Evolutionary conservation across 2,329 filamentous ascomycete species (phyloP).

Genomic region (Capronia coronata): DNA sequence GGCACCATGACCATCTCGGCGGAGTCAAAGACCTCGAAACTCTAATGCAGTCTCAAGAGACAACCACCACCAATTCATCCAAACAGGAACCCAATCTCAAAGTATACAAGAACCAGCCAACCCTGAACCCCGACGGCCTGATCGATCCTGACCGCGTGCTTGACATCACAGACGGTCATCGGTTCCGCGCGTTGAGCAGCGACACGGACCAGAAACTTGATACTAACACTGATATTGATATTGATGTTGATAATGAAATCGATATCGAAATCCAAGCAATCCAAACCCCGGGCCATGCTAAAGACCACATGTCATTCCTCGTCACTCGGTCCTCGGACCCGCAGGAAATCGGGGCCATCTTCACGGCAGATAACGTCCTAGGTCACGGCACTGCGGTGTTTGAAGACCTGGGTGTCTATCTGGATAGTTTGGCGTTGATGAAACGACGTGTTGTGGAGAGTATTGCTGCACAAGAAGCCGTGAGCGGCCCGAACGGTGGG

Average conservation of each 20-base stretch:
- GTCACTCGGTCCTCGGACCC: slow-evolving; percentile 43
- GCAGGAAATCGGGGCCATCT: slow-evolving; percentile 68
- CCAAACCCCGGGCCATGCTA: slow-evolving; percentile 68
- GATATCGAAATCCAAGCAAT: slow-evolving; percentile 55
- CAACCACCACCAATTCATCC: slow-evolving; percentile 31
- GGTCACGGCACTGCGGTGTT: slow-evolving; percentile 84
- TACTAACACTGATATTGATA: background rate
- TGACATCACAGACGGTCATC: slow-evolving; percentile 34
- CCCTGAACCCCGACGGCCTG: slow-evolving; percentile 49
- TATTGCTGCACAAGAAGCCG: background rate
- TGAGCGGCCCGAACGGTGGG: no score
- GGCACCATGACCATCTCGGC: slow-evolving; percentile 80
- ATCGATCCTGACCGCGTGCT: slow-evolving; percentile 51
- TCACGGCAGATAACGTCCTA: slow-evolving; percentile 83
- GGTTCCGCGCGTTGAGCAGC: slow-evolving; percentile 34
- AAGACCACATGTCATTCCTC: slow-evolving; percentile 73
- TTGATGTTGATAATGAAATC: background rate
- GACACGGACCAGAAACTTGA: slow-evolving; percentile 37
- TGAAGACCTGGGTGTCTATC: slow-evolving; percentile 65
- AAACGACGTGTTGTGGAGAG: slow-evolving; percentile 13
- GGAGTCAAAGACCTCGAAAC: slow-evolving; percentile 65
- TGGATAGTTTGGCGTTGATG: slow-evolving; percentile 66
- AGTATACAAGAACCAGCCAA: slow-evolving; percentile 41
- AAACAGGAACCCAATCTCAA: slow-evolving; percentile 28
- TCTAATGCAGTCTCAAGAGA: slow-evolving; percentile 60